phyloP scores from a whole-genome alignment of 2,329 filamentous ascomycete species.

The Xylaria digitata region DNA sequence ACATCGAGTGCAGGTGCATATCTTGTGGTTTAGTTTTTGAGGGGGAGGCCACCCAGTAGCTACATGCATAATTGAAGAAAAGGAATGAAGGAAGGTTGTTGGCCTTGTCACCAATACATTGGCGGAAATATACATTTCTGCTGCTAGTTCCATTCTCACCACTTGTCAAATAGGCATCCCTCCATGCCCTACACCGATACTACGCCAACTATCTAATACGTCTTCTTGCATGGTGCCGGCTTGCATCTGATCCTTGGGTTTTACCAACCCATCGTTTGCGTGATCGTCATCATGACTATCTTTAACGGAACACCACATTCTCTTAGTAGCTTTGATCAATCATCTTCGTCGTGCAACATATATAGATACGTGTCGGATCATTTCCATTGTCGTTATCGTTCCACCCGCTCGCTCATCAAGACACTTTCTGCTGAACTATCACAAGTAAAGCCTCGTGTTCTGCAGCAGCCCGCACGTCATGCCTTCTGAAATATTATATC shows the following conservation, averaged over 20 bases:
- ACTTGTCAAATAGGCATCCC: slow-evolving; percentile 29
- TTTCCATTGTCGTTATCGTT: slow-evolving; percentile 43
- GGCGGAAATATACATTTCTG: slow-evolving; percentile 13
- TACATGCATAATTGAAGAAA: slow-evolving; percentile 29
- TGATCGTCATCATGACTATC: slow-evolving; percentile 27
- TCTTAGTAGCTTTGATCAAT: slow-evolving; percentile 27
- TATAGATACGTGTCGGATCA: slow-evolving; percentile 46
- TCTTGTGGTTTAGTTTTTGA: slow-evolving; percentile 17
- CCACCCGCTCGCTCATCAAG: slow-evolving; percentile 42
- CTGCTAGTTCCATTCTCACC: slow-evolving; percentile 23
- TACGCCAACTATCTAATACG: slow-evolving; percentile 39
- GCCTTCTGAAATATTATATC: slow-evolving; percentile 46
- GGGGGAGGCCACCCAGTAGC: slow-evolving; percentile 5
- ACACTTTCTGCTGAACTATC: slow-evolving; percentile 39
- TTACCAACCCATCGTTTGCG: slow-evolving; percentile 26
- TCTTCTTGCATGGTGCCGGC: slow-evolving; percentile 42
- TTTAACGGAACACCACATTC: slow-evolving; percentile 30
- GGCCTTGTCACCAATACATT: slow-evolving; percentile 32
- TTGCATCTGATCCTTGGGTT: slow-evolving; percentile 35
- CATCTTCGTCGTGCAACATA: slow-evolving; percentile 45
- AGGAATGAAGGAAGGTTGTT: slow-evolving; percentile 14
- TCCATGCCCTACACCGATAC: slow-evolving; percentile 36
- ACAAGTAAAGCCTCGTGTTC: slow-evolving; percentile 38
- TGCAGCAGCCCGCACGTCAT: slow-evolving; percentile 49
- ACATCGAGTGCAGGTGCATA: slow-evolving; percentile 23